phyloP scores from a whole-genome alignment of 1,139 yeast genomes.

The Saccharomyces hybrid region DNA sequence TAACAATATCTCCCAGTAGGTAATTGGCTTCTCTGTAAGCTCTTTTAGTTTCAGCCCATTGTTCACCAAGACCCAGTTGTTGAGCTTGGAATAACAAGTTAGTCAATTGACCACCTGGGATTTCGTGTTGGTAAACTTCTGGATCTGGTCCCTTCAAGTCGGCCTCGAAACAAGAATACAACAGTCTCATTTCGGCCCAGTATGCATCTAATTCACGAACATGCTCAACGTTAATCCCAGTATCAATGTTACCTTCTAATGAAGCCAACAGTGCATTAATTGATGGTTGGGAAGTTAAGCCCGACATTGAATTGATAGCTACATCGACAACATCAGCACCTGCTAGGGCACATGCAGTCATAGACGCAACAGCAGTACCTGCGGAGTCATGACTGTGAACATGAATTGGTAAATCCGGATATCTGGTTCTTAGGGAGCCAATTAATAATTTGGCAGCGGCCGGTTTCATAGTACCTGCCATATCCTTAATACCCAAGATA shows the following conservation, averaged over 20 bases:
- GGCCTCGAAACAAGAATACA: slow-evolving; percentile 95
- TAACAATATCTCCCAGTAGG: slow-evolving; percentile 90
- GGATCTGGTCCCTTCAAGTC: slow-evolving; percentile 99
- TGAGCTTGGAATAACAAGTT: slow-evolving; percentile 97
- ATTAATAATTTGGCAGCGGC: slow-evolving; percentile 78
- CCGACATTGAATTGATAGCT: slow-evolving; percentile 95
- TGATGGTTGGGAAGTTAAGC: slow-evolving; percentile 97
- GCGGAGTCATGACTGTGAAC: slow-evolving; percentile 99
- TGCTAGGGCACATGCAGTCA: slow-evolving; percentile 88
- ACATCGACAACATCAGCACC: slow-evolving; percentile 99
- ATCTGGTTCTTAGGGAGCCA: slow-evolving; percentile 71
- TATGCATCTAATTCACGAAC: slow-evolving; percentile 83
- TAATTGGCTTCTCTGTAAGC: slow-evolving; percentile 87
- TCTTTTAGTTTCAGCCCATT: slow-evolving; percentile 92
- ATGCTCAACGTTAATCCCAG: slow-evolving; percentile 58
- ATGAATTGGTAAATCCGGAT: slow-evolving; percentile 92
- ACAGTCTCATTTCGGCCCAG: slow-evolving; percentile 98
- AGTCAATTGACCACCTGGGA: slow-evolving; percentile 98
- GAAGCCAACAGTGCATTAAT: slow-evolving; percentile 89
- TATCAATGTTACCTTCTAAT: slow-evolving; percentile 74
- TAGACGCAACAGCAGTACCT: slow-evolving; percentile 97
- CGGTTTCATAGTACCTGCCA: slow-evolving; percentile 99
- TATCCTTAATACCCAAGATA: slow-evolving; percentile 93
- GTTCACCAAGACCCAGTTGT: slow-evolving; percentile 93
- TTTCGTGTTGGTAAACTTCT: slow-evolving; percentile 95